Percentiles rank a stretch among this genome's conserved stretches.
Evolutionary conservation across 352 stramenopile genomes (phyloP).

Genomic region (Thalassiosira livingstoniorum): DNA sequence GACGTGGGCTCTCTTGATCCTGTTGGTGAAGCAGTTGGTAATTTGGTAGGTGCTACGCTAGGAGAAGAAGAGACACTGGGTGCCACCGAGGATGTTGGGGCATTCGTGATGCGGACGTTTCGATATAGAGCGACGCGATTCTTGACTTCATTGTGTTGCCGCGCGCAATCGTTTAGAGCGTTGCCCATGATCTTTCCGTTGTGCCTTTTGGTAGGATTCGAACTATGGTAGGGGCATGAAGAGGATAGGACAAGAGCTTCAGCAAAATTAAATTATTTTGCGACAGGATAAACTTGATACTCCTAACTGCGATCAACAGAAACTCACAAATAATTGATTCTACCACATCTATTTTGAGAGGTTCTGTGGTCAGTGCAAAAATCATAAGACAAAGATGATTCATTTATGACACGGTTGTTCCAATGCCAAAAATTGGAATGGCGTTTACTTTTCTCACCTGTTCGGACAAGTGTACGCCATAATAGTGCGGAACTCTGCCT

Average conservation of each 20-base stretch:
- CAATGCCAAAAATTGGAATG: too few relatives aligned
- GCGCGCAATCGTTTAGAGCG: constrained; percentile 29
- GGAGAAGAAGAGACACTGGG: constrained; percentile 10
- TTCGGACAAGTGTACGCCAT: constrained; percentile 55
- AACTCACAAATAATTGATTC: constrained; percentile 25
- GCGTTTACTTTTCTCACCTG: too few relatives aligned
- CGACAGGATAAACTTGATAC: too few relatives aligned
- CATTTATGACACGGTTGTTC: too few relatives aligned
- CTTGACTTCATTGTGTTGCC: constrained; percentile 32
- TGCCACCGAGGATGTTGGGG: constrained; percentile 11
- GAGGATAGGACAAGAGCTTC: too few relatives aligned
- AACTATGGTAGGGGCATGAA: too few relatives aligned
- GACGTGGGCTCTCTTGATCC: background rate
- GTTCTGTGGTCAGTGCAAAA: too few relatives aligned
- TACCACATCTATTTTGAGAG: constrained; percentile 9
- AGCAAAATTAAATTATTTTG: too few relatives aligned
- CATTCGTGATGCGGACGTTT: constrained; percentile 19
- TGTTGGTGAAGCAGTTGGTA: background rate
- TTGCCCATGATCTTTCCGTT: constrained; percentile 41
- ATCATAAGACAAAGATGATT: too few relatives aligned
- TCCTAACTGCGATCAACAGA: too few relatives aligned
- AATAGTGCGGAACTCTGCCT: constrained; percentile 49
- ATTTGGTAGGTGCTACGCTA: background rate
- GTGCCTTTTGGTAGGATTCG: constrained; percentile 10
- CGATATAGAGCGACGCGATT: constrained; percentile 29